Conservation (phyloP, 1,284 basidiomycete species). For the Rhodotorula sp. region DNA sequence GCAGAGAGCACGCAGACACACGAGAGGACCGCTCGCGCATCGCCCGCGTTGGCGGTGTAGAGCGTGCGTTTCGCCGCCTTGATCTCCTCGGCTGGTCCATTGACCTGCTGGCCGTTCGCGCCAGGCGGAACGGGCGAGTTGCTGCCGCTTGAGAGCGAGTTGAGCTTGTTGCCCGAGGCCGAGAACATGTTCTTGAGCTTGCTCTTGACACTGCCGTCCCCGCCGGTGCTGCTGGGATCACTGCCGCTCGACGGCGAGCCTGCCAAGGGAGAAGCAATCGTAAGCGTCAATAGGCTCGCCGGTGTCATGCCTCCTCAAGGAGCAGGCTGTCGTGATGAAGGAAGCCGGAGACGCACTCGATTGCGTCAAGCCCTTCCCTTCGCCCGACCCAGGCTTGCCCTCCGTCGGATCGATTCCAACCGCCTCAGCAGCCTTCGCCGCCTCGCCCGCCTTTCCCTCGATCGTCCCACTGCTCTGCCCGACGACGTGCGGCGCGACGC, state of each 20-base stretch:
- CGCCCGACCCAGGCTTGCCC: slow-evolving; percentile 14
- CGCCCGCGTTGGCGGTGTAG: slow-evolving; percentile 95
- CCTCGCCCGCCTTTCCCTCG: slow-evolving; percentile 25
- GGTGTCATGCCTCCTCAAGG: too few relatives aligned
- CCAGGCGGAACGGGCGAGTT: slow-evolving; percentile 1
- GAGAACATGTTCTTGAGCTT: slow-evolving; percentile 29
- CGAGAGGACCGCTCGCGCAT: slow-evolving; percentile 78
- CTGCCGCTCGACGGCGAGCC: neutral
- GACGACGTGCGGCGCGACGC: slow-evolving; percentile 26
- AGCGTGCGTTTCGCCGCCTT: slow-evolving; percentile 64
- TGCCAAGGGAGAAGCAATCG: neutral
- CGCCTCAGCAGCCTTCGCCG: slow-evolving; percentile 20
- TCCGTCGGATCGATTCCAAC: slow-evolving; percentile 25
- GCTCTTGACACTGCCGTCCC: neutral
- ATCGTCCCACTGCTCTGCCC: slow-evolving; percentile 2
- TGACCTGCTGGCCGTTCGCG: slow-evolving; percentile 15
- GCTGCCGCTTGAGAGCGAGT: neutral
- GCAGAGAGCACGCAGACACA: slow-evolving; percentile 7
- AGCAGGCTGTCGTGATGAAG: neutral
- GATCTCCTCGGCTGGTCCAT: slow-evolving; percentile 31
- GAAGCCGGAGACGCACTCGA: neutral
- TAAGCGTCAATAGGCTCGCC: neutral
- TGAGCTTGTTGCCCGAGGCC: slow-evolving; percentile 17
- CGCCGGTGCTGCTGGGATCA: neutral
- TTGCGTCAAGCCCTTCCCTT: neutral